A percentile compares a stretch with the other conserved stretches of the same genome.
phyloP scores from a whole-genome alignment of 2,329 filamentous ascomycete species.

The Monilinia polystroma region DNA sequence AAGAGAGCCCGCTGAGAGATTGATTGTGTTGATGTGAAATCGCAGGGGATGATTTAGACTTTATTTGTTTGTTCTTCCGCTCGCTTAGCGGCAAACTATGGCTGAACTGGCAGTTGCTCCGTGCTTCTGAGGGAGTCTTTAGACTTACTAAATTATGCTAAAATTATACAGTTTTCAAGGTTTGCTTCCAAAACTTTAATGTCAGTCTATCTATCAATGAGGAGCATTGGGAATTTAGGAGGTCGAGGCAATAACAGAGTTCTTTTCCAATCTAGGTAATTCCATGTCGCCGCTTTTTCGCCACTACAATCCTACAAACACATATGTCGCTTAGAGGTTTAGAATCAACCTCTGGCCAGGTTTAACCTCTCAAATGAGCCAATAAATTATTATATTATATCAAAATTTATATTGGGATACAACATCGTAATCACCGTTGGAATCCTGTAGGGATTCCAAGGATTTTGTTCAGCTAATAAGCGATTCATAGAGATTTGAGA shows the following conservation, averaged over 20 bases:
- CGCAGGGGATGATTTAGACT: conserved; percentile 15
- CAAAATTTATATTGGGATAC: conserved; percentile 2
- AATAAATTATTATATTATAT: conserved; percentile 4
- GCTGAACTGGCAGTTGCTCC: conserved; percentile 19
- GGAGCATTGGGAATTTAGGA: neutral
- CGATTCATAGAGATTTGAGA: neutral
- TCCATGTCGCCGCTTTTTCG: neutral
- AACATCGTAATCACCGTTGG: neutral
- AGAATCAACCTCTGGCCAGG: conserved; percentile 2
- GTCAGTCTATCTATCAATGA: neutral
- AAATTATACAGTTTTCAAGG: conserved; percentile 12
- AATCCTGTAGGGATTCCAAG: neutral
- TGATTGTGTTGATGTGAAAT: conserved; percentile 18
- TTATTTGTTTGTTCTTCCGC: conserved; percentile 12
- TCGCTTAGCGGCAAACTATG: conserved; percentile 18
- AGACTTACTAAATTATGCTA: neutral
- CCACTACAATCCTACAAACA: neutral
- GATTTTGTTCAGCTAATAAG: neutral
- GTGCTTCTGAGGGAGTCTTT: conserved; percentile 5
- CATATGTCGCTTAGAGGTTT: neutral
- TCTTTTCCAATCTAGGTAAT: neutral
- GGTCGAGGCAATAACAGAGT: conserved; percentile 1
- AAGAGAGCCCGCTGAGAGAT: neutral
- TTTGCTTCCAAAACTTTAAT: conserved; percentile 1
- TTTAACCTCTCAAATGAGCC: neutral